Base-by-base conservation (phyloP, 2,329 filamentous ascomycete genomes). In the Aspergillus novoparasiticus region DNA sequence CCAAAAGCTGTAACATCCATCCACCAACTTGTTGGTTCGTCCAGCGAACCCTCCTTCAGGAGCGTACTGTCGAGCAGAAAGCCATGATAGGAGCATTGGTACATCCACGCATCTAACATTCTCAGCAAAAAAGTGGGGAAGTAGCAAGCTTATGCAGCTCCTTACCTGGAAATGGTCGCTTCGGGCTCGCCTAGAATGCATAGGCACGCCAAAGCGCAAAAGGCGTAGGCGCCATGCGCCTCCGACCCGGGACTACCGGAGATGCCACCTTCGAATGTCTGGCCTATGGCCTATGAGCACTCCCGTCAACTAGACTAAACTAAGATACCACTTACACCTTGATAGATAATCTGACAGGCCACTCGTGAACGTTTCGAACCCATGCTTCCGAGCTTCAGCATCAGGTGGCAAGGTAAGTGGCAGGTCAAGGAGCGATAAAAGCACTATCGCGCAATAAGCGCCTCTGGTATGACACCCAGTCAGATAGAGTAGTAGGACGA, bases 1-100 rank as follows among this genome's bases (percentile, higher is more conserved):
- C 95, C 95, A 99, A 79, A 97, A 94, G 76, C 92, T 96, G 81
- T 99, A 99, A 81, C 95, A 99, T 53, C 94, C 95, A 78, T 99
- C 95, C 36, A 98, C 95, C 36, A 99, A 85, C 81, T 99, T 99
- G 84, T 98, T 98, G 32, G 94, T 97, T 70, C 95, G 90, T 65
- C 95, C 95, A 46, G 92, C 91, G 74, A 97, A 94, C 41, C 95
- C 95, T 67, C 94, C 94, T 77, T 98, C 95, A 4, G 94, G 95
- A 34, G 89, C 88, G 76, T 94, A 91, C 78, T 99, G 95, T 64
- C 93, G 89, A 51, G 92, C 89, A 9, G 93, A 94, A 45, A 99
- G 86, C 93, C 95, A 99, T 64, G 90, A 88, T 55, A 95, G 85
- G 59, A 99, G 85, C 58, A 88, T 83, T 65, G 89, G 86, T 60